phyloP scores from a whole-genome alignment of 345 rosid genomes.

The Streptanthus diversifolius region DNA sequence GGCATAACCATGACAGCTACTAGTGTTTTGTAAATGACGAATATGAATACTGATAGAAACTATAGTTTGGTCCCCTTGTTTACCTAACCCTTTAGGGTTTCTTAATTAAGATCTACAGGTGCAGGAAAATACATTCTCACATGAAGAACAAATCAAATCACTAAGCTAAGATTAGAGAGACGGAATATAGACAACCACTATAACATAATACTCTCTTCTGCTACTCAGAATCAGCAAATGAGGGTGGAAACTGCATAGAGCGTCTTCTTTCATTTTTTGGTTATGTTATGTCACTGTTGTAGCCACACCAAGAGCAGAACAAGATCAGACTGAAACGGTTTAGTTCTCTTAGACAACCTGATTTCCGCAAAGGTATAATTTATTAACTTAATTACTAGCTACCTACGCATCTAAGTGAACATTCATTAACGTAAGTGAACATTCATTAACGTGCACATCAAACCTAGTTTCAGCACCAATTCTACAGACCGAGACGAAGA shows the following conservation, averaged over 20 bases:
- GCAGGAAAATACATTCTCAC: background rate
- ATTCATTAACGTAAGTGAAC: too few relatives aligned
- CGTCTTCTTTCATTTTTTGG: background rate
- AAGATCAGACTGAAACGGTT: background rate
- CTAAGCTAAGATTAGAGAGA: background rate
- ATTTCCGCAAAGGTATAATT: background rate
- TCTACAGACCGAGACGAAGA: conserved; percentile 22
- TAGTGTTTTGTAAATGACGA: background rate
- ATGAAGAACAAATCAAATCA: background rate
- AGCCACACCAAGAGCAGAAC: background rate
- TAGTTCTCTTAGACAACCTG: background rate
- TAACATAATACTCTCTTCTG: background rate
- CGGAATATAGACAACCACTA: background rate
- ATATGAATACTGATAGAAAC: background rate
- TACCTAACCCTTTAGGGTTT: background rate
- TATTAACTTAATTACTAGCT: background rate
- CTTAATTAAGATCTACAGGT: background rate
- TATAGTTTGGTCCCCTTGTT: conserved; percentile 9
- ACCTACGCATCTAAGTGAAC: too few relatives aligned
- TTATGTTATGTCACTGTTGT: background rate
- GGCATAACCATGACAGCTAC: background rate
- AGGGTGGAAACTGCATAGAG: background rate
- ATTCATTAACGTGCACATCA: conserved; percentile 40
- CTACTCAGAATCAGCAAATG: background rate
- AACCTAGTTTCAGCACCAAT: conserved; percentile 43